Percentiles rank a stretch among this genome's conserved stretches.
Evolutionary conservation across 2,329 filamentous ascomycete genomes (phyloP).

Genomic region (Cladosporium cucumerinum): DNA sequence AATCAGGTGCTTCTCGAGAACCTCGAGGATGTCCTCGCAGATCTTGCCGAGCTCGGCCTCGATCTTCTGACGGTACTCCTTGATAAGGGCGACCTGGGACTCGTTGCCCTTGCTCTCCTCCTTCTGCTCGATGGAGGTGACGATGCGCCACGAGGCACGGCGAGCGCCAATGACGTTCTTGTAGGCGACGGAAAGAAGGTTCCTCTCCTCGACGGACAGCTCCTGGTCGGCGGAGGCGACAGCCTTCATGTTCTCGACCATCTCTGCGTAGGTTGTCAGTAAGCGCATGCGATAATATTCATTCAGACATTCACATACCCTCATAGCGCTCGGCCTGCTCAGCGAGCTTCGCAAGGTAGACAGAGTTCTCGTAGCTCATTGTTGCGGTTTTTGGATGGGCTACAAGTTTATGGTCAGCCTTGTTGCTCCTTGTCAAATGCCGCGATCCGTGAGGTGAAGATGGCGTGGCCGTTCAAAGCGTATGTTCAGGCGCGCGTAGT

Average conservation of each 20-base stretch:
- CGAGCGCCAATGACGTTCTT: slow-evolving; percentile 98
- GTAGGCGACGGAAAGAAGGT: slow-evolving; percentile 96
- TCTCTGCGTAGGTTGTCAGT: slow-evolving; percentile 60
- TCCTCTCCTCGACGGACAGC: slow-evolving; percentile 83
- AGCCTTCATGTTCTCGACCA: slow-evolving; percentile 99
- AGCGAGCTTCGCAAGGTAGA: slow-evolving; percentile 99
- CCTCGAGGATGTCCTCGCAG: slow-evolving; percentile 94
- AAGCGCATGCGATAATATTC: neutral
- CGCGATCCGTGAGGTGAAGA: neutral
- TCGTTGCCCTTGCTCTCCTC: slow-evolving; percentile 99
- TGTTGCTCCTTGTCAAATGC: neutral
- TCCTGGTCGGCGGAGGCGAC: slow-evolving; percentile 76
- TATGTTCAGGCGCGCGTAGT: neutral
- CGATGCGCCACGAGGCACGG: slow-evolving; percentile 97
- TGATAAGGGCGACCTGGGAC: slow-evolving; percentile 84
- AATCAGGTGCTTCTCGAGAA: slow-evolving; percentile 90
- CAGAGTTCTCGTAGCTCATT: slow-evolving; percentile 99
- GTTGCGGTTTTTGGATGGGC: slow-evolving; percentile 3
- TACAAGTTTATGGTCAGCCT: slow-evolving; percentile 7
- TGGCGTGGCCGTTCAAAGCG: too few relatives aligned
- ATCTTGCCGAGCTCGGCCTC: slow-evolving; percentile 95
- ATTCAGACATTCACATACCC: slow-evolving; percentile 54
- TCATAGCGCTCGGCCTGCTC: slow-evolving; percentile 99
- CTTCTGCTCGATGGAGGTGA: slow-evolving; percentile 98
- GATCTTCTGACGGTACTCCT: slow-evolving; percentile 98